Base-by-base conservation (phyloP, 371 early-diverging fungal genomes). In the Cokeromyces recurvatus region DNA sequence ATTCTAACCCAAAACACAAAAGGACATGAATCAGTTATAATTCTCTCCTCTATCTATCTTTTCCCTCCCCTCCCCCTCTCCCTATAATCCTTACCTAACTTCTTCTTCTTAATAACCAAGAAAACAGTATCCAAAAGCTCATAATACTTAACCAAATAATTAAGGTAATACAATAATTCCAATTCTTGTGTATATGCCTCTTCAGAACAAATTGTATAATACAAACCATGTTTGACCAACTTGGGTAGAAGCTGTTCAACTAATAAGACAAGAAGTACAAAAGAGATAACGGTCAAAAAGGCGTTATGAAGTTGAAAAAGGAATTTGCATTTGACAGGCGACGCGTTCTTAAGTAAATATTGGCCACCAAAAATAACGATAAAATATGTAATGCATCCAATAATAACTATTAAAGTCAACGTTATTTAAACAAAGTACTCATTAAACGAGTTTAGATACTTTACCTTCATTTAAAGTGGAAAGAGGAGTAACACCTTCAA, bases 301-400 rank as follows among this genome's bases (percentile, higher is more conserved):
- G 84, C 54, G 65, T 90, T 90, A 74, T 90, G 90, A 39, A 80
- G 22, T 55, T 83, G 79, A 46, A 85, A 84, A 21, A 82, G 48
- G 41, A 64, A 48, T 57, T 78, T 78, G 49, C 84, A 67, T 49
- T 72, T 74, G 48, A 85, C 71, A 25, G 82, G 80, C 32, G 74
- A 64, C 29, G 61, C 59, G 51, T 64, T 61, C 14, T 17, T 35
- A 81, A 87, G 80, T 35, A 84, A 52, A 44, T 62, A 52, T 43
- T 77, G 81, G 4, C 81, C 81, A 35, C 85, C 81, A 71, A 85
- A 83, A 52, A 88, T 79, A 48, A 82, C 68, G 17, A 71, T 51
- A 31, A 83, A 67, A 64, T 88, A 88, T 31, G 74, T 52, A 41
- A 71, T 38, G 32, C 71, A 71, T 43, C 64, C 59, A 49, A 64